Conservation (phyloP, 371 early-diverging fungal species). For the Syncephalastrum monosporum region DNA sequence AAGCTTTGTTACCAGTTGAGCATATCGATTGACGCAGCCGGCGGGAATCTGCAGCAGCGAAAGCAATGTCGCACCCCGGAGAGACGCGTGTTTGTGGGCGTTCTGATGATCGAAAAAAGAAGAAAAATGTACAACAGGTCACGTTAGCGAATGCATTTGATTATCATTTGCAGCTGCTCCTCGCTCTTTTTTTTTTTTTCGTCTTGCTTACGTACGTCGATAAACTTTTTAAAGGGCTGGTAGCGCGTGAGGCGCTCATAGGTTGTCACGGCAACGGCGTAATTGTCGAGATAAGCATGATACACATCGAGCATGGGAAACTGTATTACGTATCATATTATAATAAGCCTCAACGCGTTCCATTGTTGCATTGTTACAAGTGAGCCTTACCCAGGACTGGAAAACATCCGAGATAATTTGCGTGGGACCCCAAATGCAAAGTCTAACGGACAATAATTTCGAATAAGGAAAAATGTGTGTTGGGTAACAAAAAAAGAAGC, state of each 20-base stretch:
- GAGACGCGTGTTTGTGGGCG: constrained; percentile 22
- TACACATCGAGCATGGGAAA: constrained; percentile 37
- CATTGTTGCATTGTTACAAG: no score
- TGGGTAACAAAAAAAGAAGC: constrained; percentile 4
- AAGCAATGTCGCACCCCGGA: constrained; percentile 28
- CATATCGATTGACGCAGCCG: constrained; percentile 39
- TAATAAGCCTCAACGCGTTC: no score
- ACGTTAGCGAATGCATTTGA: constrained; percentile 5
- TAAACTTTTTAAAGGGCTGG: constrained; percentile 47
- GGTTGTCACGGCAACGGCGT: constrained; percentile 38
- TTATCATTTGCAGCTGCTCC: neutral
- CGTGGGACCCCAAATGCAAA: constrained; percentile 21
- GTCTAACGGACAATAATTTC: neutral
- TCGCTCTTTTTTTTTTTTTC: neutral
- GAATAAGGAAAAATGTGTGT: neutral
- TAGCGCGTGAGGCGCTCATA: constrained; percentile 41
- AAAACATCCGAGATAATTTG: constrained; percentile 27
- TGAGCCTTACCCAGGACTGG: constrained; percentile 15
- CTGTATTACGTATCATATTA: constrained; percentile 12
- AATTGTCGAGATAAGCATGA: constrained; percentile 34
- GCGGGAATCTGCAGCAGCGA: constrained; percentile 40
- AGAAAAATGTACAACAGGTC: constrained; percentile 5
- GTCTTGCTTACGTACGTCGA: constrained; percentile 28
- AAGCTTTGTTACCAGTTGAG: constrained; percentile 27
- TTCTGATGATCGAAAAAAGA: constrained; percentile 8